Evolutionary conservation across 2,329 filamentous ascomycete genomes (phyloP).

Genomic region (Pseudocercospora crystallina): DNA sequence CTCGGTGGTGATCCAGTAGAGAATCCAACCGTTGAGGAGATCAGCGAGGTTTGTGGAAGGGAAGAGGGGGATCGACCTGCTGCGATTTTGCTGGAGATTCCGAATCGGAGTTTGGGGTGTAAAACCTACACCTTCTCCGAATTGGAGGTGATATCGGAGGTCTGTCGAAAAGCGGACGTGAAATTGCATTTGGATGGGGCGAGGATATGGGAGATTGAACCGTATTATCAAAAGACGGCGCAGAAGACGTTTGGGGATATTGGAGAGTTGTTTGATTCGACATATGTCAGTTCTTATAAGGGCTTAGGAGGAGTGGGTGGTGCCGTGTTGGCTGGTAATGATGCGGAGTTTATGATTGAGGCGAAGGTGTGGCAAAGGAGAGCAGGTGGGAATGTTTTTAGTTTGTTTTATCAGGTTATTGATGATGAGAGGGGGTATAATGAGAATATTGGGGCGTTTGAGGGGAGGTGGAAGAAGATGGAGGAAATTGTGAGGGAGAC

Average conservation of each 20-base stretch:
- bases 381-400: slow-evolving; percentile 22
- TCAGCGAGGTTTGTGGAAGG: slow-evolving; percentile 11
- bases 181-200: slow-evolving; percentile 26
- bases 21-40: slow-evolving; percentile 20
- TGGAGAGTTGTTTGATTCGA: slow-evolving; percentile 20
- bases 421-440: slow-evolving; percentile 26
- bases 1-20: slow-evolving; percentile 12
- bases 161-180: slow-evolving; percentile 18
- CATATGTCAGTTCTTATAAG: slow-evolving; percentile 27
- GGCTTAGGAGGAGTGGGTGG: slow-evolving; percentile 19
- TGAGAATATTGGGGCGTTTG: slow-evolving; percentile 23
- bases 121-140: slow-evolving; percentile 22
- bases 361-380: slow-evolving; percentile 25
- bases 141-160: slow-evolving; percentile 20
- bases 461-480: slow-evolving; percentile 22
- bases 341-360: slow-evolving; percentile 16
- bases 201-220: slow-evolving; percentile 29
- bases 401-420: slow-evolving; percentile 19
- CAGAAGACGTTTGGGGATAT: slow-evolving; percentile 17
- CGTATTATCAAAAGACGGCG: slow-evolving; percentile 15
- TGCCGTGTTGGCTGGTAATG: slow-evolving; percentile 21
- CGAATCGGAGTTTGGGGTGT: slow-evolving; percentile 26
- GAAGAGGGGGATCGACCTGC: slow-evolving; percentile 17
- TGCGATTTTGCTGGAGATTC: slow-evolving; percentile 23
- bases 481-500: slow-evolving; percentile 15